phyloP scores from a whole-genome alignment of 768 basidiomycete species.

The Chiua virens region DNA sequence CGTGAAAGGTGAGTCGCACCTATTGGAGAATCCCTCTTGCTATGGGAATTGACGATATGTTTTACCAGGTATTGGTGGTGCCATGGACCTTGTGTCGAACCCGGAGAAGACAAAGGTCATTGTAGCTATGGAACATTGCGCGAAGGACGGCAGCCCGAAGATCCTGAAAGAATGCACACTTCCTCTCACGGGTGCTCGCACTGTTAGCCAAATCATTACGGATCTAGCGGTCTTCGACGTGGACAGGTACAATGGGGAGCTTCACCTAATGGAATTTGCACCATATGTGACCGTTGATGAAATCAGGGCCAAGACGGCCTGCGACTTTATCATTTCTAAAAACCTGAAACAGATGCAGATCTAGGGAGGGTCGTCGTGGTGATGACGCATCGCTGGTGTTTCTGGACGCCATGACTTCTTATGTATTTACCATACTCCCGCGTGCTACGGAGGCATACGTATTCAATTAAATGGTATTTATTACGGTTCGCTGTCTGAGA shows the following conservation, averaged over 20 bases:
- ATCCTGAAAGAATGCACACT: conserved; percentile 77
- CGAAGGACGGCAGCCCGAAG: conserved; percentile 86
- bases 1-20: conserved; percentile 57
- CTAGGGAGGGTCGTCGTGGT: conserved; percentile 7
- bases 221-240: conserved; percentile 89
- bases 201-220: conserved; percentile 88
- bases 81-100: conserved; percentile 94
- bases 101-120: conserved; percentile 92
- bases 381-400: conserved; percentile 1
- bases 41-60: conserved; percentile 34
- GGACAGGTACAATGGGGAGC: conserved; percentile 64
- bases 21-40: not conserved
- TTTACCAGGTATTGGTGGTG: conserved; percentile 80
- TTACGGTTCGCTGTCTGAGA: not conserved
- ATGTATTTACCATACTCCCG: not conserved
- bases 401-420: not conserved
- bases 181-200: conserved; percentile 82
- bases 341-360: conserved; percentile 49
- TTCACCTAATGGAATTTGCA: conserved; percentile 75
- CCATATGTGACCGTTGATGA: conserved; percentile 79
- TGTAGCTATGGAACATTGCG: conserved; percentile 84
- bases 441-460: not conserved
- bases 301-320: conserved; percentile 78
- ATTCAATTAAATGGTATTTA: conserved; percentile 3
- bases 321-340: conserved; percentile 63